Evolutionary conservation across 108 stramenopile genomes (phyloP).

Genomic region (Cyclotella atomus): DNA sequence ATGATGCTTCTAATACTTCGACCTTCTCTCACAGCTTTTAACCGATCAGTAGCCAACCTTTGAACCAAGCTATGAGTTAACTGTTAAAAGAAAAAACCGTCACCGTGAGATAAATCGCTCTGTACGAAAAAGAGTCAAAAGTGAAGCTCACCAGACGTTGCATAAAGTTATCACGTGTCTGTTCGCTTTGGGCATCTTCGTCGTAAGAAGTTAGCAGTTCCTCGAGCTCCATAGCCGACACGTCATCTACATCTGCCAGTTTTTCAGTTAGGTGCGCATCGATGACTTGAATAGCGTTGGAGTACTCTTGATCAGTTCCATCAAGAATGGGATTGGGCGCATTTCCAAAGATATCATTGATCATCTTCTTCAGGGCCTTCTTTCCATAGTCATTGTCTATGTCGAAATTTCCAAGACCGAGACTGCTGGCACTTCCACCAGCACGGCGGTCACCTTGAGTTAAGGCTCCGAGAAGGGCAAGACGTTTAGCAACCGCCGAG

Average conservation of each 20-base stretch:
- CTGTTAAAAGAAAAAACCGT: background rate
- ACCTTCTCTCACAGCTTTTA: constrained; percentile 35
- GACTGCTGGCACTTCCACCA: constrained; percentile 31
- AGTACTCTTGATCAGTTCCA: background rate
- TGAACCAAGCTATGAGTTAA: background rate
- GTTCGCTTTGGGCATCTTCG: background rate
- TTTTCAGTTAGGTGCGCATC: constrained; percentile 1
- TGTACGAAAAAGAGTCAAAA: no score
- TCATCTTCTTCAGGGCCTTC: constrained; percentile 17
- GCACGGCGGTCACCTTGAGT: constrained; percentile 75
- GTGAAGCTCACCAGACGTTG: constrained; percentile 8
- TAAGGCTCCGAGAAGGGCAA: constrained; percentile 73
- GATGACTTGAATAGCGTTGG: background rate
- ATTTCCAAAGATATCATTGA: background rate
- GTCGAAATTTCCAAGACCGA: constrained; percentile 48
- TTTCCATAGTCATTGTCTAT: constrained; percentile 49
- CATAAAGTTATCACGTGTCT: background rate
- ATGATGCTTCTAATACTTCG: constrained; percentile 23
- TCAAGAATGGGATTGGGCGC: background rate
- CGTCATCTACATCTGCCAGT: background rate
- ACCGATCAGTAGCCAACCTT: constrained; percentile 26
- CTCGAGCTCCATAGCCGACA: background rate
- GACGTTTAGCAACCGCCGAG: constrained; percentile 71
- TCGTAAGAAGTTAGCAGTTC: background rate
- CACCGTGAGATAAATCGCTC: no score